phyloP scores from a whole-genome alignment of 495 filamentous ascomycete species.

The Talaromyces borbonicus region DNA sequence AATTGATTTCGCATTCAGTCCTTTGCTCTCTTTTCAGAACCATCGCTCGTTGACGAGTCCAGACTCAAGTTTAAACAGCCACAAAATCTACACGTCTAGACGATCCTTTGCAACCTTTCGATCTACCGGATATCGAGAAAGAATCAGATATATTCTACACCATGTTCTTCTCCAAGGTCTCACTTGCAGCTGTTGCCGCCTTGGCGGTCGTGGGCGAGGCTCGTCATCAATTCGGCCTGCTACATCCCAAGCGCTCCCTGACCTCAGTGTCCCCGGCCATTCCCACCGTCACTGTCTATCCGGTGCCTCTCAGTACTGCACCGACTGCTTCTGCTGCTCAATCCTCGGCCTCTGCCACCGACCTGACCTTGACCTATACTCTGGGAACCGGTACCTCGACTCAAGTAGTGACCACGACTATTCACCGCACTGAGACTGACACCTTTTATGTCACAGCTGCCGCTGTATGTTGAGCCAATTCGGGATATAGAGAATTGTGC shows the following conservation, averaged over 20 bases:
- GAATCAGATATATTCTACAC: constrained; percentile 12
- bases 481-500: neutral
- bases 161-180: constrained; percentile 39
- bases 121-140: too few species aligned
- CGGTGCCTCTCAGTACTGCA: constrained; percentile 17
- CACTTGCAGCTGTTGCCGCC: constrained; percentile 37
- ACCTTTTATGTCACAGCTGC: constrained; percentile 28
- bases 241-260: constrained; percentile 12
- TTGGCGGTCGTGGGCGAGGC: constrained; percentile 36
- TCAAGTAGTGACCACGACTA: constrained; percentile 47
- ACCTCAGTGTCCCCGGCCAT: constrained; percentile 8
- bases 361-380: constrained; percentile 51
- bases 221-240: constrained; percentile 18
- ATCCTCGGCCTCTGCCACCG: constrained; percentile 18
- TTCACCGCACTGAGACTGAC: constrained; percentile 36
- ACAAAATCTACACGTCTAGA: too few species aligned
- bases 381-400: constrained; percentile 43
- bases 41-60: constrained; percentile 4
- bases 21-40: constrained; percentile 12
- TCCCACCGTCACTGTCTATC: constrained; percentile 11
- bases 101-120: neutral
- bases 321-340: constrained; percentile 1
- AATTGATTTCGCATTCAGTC: constrained; percentile 38
- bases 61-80: too few species aligned
- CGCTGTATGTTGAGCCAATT: constrained; percentile 20